These are phyloP conservation scores for Fusarium pseudocircinatum DNA, from an alignment of 2,329 filamentous ascomycete genomes.

Conservation along the genomic window DNA sequence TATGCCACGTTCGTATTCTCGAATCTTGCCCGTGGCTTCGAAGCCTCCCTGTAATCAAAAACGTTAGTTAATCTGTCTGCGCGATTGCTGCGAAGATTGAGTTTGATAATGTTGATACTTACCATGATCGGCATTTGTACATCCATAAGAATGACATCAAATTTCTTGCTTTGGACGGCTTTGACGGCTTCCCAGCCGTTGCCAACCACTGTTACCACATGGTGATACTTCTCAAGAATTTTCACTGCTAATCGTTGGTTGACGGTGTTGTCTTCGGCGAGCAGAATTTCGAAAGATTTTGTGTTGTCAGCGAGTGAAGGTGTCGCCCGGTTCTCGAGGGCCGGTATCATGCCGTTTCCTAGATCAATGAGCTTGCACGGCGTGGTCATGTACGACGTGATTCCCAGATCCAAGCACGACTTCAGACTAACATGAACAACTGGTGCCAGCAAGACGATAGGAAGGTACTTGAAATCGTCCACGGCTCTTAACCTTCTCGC, in stretches of 20 bases:
- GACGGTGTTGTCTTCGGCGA: constrained; percentile 97
- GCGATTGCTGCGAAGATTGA: background rate
- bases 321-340: constrained; percentile 90
- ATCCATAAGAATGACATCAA: constrained; percentile 98
- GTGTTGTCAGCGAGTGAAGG: constrained; percentile 93
- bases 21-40: constrained; percentile 95
- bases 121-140: constrained; percentile 99
- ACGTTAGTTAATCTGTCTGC: constrained; percentile 47
- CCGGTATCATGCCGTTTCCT: constrained; percentile 95
- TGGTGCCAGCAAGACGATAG: constrained; percentile 90
- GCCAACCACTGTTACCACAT: constrained; percentile 89
- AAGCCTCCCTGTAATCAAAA: constrained; percentile 78
- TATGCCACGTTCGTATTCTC: constrained; percentile 89
- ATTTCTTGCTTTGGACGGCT: constrained; percentile 89
- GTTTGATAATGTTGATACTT: constrained; percentile 46
- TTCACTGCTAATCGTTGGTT: constrained; percentile 97
- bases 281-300: constrained; percentile 91
- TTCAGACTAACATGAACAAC: constrained; percentile 92
- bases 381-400: constrained; percentile 99
- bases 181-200: constrained; percentile 95
- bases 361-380: constrained; percentile 94
- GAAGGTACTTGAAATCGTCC: constrained; percentile 97
- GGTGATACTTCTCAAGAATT: constrained; percentile 96
- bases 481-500: constrained; percentile 85
- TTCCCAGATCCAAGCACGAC: constrained; percentile 91